These are phyloP conservation scores for Geotrichum aggregatum DNA, from an alignment of 1,139 yeast species.

Conservation along the genomic window DNA sequence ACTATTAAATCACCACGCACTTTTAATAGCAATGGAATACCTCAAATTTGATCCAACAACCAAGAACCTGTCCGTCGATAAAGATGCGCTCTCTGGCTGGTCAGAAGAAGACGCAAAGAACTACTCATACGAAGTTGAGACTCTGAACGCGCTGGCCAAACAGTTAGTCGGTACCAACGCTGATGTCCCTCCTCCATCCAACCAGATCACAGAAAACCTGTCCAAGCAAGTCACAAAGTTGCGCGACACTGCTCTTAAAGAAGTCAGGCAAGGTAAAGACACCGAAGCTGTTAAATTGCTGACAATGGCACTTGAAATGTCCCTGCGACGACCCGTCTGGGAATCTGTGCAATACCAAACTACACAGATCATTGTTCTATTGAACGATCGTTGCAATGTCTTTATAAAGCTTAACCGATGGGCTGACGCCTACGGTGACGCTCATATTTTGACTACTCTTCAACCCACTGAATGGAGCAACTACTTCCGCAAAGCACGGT, in stretches of 20 bases:
- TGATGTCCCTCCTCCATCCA: conserved; percentile 64
- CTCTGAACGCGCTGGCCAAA: conserved; percentile 58
- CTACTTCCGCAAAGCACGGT: conserved; percentile 76
- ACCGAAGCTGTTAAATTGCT: conserved; percentile 72
- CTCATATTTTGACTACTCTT: conserved; percentile 68
- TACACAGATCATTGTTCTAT: conserved; percentile 67
- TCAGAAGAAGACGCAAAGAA: conserved; percentile 7
- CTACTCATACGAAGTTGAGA: conserved; percentile 46
- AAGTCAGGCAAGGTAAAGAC: conserved; percentile 58
- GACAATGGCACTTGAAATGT: conserved; percentile 75
- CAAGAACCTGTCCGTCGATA: conserved; percentile 12
- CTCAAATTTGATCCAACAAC: conserved; percentile 16
- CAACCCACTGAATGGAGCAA: conserved; percentile 66
- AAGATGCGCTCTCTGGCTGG: conserved; percentile 6
- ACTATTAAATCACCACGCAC: no score
- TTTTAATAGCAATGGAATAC: conserved; percentile 5
- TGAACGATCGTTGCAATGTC: conserved; percentile 82
- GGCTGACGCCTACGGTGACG: conserved; percentile 74
- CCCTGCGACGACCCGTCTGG: conserved; percentile 75
- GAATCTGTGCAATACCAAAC: conserved; percentile 78
- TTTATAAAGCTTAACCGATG: conserved; percentile 60
- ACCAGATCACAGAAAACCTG: conserved; percentile 44
- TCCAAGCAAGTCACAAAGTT: conserved; percentile 67
- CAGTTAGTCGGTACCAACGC: conserved; percentile 57
- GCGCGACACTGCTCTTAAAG: conserved; percentile 65